Evolutionary conservation across 805 yeast species (phyloP), one percentile per base, ranked within the genome.

Genomic region (Nadsonia fulvescens): DNA sequence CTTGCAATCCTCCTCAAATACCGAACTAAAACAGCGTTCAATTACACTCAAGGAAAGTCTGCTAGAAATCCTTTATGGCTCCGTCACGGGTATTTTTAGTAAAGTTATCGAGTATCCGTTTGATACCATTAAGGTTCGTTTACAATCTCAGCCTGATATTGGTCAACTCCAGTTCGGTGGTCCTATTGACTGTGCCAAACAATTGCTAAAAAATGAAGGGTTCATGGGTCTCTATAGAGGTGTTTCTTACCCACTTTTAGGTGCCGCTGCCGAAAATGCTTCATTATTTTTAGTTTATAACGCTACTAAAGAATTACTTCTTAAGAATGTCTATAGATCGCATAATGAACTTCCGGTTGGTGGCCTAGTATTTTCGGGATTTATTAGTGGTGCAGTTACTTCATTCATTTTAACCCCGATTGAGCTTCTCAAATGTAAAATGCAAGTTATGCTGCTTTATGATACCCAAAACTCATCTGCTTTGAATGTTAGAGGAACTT

Each of bases 261-360:
- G 95, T 1, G 93, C 95, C 0, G 74, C 91, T n/a, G 56, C 78
- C 24, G 96, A 86, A 46, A 75, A 72, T 29, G 82, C 93, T 3
- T 68, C 74, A 2, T 52, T 86, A 6, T 86, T 86, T 43, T 61
- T 74, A 28, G 33, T 49, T 5, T 35, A 46, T 20, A 33, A 37
- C 12, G 19, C 31, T 13, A 23, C 30, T 7, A 31, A 29, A 23
- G 15, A 25, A 24, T 10, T 21, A 15, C 9, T 14, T 12, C 22
- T 9, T 5, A 23, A 19, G 20, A n/a, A 15, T 14, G 23, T 49
- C 4, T 25, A 38, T 3, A 29, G 16, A 5, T 31, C 25, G 7
- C 36, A 8, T 21, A 36, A 12, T 18, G 39, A 48, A 8, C 33
- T 61, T 15, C n/a, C 63, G 0, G 32, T 68, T 12, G 40, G 52